Conservation (phyloP, 805 yeast species). For the Ogataea haglerorum region DNA sequence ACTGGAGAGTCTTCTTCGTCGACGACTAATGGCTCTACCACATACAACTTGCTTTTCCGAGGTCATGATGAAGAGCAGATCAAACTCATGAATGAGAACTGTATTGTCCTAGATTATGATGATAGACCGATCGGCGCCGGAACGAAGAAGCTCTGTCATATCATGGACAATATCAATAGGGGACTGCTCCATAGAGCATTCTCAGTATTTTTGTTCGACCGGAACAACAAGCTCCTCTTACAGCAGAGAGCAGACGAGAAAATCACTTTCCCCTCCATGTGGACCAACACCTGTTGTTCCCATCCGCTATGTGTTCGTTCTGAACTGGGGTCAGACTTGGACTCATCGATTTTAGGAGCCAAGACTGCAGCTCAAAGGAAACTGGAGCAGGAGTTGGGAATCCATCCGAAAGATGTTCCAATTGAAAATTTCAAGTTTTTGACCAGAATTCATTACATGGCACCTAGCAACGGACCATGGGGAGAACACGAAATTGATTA, state of each 20-base stretch:
- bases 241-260: conserved; percentile 97
- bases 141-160: conserved; percentile 84
- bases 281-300: conserved; percentile 99
- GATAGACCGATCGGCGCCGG: conserved; percentile 91
- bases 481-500: conserved; percentile 98
- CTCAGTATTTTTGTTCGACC: conserved; percentile 88
- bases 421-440: conserved; percentile 70
- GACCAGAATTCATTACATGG: conserved; percentile 93
- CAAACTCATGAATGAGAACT: conserved; percentile 91
- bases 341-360: conserved; percentile 69
- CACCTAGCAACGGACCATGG: conserved; percentile 79
- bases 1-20: conserved; percentile 53
- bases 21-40: conserved; percentile 29
- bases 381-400: conserved; percentile 90
- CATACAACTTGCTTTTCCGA: conserved; percentile 48
- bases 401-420: conserved; percentile 54
- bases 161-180: conserved; percentile 79
- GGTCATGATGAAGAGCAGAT: conserved; percentile 96
- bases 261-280: conserved; percentile 92
- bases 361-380: conserved; percentile 89
- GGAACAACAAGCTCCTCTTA: conserved; percentile 67
- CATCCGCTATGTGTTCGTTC: conserved; percentile 85
- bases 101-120: conserved; percentile 86
- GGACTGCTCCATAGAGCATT: conserved; percentile 95
- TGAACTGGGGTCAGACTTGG: conserved; percentile 69